phyloP scores from a whole-genome alignment of 768 basidiomycete species.

The Phaeotremella skinneri region DNA sequence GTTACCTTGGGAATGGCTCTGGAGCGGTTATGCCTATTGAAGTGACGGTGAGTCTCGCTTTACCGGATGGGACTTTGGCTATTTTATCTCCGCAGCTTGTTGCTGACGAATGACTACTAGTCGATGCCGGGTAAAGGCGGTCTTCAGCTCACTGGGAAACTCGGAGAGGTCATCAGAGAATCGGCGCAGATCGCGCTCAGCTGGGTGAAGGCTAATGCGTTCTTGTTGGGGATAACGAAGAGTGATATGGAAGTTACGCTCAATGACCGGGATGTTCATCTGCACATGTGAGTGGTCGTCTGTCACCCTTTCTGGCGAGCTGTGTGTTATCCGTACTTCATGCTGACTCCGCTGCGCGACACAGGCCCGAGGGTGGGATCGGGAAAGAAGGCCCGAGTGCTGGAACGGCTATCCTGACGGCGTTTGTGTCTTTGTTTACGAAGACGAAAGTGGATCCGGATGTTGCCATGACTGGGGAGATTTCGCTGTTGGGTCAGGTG shows the following conservation, averaged over 20 bases:
- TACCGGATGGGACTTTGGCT: slow-evolving; percentile 12
- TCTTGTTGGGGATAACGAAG: slow-evolving; percentile 78
- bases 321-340: too few species aligned
- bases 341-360: slow-evolving; percentile 9
- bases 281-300: slow-evolving; percentile 67
- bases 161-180: slow-evolving; percentile 96
- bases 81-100: background rate
- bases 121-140: slow-evolving; percentile 94
- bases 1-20: slow-evolving; percentile 92
- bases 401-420: slow-evolving; percentile 86
- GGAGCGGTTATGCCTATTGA: slow-evolving; percentile 98
- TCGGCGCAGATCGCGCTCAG: slow-evolving; percentile 90
- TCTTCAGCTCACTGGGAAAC: slow-evolving; percentile 90
- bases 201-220: slow-evolving; percentile 89
- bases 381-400: slow-evolving; percentile 89
- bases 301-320: background rate
- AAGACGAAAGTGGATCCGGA: slow-evolving; percentile 78
- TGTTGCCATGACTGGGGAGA: slow-evolving; percentile 98
- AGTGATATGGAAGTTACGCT: slow-evolving; percentile 71
- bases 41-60: slow-evolving; percentile 66
- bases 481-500: slow-evolving; percentile 92
- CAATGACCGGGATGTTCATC: slow-evolving; percentile 81
- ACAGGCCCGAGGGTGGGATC: slow-evolving; percentile 49
- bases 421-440: slow-evolving; percentile 87
- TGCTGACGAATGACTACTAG: slow-evolving; percentile 53